Base-by-base conservation (phyloP, 2,329 filamentous ascomycete species). In the Aspergillus sp. region DNA sequence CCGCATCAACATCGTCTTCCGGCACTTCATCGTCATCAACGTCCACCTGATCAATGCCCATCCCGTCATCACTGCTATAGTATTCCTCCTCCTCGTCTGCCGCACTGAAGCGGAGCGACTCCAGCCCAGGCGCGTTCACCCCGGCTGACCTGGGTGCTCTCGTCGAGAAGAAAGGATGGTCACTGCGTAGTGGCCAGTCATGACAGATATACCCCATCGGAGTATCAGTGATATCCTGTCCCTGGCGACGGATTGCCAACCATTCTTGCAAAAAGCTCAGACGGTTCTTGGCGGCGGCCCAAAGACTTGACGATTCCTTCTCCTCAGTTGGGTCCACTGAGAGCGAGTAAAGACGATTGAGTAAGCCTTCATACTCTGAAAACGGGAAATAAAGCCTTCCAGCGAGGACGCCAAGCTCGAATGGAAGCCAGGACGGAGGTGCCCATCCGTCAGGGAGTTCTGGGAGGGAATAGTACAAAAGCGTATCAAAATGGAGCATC, bases 361-460 rank as follows among this genome's bases (percentile, higher is more conserved):
- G 26, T 6, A 62, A 13, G 11, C 11, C 24, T 12, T 58, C 48
- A 36, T 71, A 69, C n/a, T 71, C 68, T 0, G 62, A 43, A 20
- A 63, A 69, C 0, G 66, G 60, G 36, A 72, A 70, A 62, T 89
- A 89, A 0, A 89, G 74, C 0, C 85, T 76, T 0, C 86, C 87
- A 0, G 83, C 76, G 47, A 88, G 76, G 4, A 89, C 75, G 0
- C 86, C 86, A 0, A 89, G 65, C 62, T 89, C 83, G 1, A 84
- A 76, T 0, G 68, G 74, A 0, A 89, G 71, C 83, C 83, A 87
- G 0, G 56, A 17, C 0, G 86, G 85, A 0, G 80, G 68, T 2
- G 61, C 45, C 72, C 77, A 80, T 0, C 61, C 49, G 0, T 36
- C 1, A 0, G 81, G 76, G 0, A 85, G 68, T 0, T 68, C 24